These are phyloP conservation scores for Smittium culicis DNA, from an alignment of 371 early-diverging fungal genomes.

Conservation along the genomic window DNA sequence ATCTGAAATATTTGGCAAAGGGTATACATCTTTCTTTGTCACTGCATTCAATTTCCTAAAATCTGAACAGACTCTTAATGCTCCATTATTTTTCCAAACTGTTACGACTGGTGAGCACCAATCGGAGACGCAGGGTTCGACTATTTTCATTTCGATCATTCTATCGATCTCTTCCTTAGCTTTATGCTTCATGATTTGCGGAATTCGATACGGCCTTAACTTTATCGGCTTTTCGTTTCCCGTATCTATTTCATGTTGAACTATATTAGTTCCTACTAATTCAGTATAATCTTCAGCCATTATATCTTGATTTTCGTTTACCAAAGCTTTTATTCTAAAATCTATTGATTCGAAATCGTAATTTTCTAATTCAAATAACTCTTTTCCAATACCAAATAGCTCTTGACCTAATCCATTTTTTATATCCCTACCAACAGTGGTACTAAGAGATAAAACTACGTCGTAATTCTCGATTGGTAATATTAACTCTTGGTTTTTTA, in stretches of 20 bases:
- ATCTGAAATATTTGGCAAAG: constrained; percentile 26
- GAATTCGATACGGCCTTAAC: not conserved
- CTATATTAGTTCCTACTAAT: not conserved
- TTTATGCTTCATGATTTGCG: not conserved
- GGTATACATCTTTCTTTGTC: constrained; percentile 26
- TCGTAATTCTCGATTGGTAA: not conserved
- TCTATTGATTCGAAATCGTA: not conserved
- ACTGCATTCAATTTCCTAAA: constrained; percentile 37
- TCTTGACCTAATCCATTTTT: not conserved
- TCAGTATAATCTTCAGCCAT: not conserved
- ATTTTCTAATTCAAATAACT: not conserved
- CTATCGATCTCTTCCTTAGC: not conserved
- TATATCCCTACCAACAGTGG: too few species aligned
- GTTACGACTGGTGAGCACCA: constrained; percentile 41
- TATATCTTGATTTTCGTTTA: not conserved
- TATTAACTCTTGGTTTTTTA: not conserved
- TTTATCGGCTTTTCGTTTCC: constrained; percentile 5
- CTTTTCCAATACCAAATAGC: not conserved
- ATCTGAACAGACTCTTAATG: constrained; percentile 31
- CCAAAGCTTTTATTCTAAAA: not conserved
- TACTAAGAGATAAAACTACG: not conserved
- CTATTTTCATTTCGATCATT: not conserved
- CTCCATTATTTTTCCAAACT: constrained; percentile 41
- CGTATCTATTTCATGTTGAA: not conserved
- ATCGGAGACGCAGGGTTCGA: constrained; percentile 5